These are phyloP conservation scores for Phaffia australis DNA, from an alignment of 768 basidiomycete species.

Conservation along the genomic window DNA sequence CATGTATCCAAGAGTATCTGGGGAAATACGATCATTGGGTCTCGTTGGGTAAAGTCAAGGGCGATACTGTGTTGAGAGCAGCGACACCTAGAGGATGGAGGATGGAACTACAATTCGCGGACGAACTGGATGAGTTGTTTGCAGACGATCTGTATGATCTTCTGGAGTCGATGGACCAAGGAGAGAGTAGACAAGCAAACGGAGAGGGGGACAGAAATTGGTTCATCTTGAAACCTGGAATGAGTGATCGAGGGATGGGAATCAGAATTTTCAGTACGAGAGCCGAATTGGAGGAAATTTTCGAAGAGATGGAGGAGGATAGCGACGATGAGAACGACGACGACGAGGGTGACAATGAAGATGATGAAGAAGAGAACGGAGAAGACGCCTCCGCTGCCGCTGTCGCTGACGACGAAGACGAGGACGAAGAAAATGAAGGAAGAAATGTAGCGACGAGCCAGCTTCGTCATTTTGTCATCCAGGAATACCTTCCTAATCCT, in stretches of 20 bases:
- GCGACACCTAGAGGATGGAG: constrained; percentile 68
- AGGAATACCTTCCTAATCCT: constrained; percentile 79
- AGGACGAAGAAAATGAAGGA: constrained; percentile 38
- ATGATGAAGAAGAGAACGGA: background rate
- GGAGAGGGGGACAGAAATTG: constrained; percentile 42
- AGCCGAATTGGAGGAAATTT: constrained; percentile 48
- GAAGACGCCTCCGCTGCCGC: too few relatives aligned
- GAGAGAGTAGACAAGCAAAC: constrained; percentile 6
- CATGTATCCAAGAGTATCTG: constrained; percentile 57
- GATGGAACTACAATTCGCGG: constrained; percentile 74
- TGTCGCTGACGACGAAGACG: constrained; percentile 29
- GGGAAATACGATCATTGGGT: constrained; percentile 45
- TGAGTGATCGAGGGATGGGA: constrained; percentile 93
- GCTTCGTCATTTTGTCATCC: constrained; percentile 88
- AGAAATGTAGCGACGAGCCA: constrained; percentile 60
- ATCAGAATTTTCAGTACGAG: constrained; percentile 79
- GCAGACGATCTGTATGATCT: constrained; percentile 77
- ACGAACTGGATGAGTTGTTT: constrained; percentile 91
- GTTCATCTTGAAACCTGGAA: constrained; percentile 96
- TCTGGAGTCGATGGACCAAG: constrained; percentile 43
- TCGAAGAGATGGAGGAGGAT: constrained; percentile 25
- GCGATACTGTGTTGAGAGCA: constrained; percentile 38
- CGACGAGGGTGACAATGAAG: constrained; percentile 35
- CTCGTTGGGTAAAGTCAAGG: background rate
- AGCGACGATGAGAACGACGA: constrained; percentile 18